Evolutionary conservation across 192 early-diverging fungal genomes (phyloP).

Genomic region (Ambispora gerdemannii): DNA sequence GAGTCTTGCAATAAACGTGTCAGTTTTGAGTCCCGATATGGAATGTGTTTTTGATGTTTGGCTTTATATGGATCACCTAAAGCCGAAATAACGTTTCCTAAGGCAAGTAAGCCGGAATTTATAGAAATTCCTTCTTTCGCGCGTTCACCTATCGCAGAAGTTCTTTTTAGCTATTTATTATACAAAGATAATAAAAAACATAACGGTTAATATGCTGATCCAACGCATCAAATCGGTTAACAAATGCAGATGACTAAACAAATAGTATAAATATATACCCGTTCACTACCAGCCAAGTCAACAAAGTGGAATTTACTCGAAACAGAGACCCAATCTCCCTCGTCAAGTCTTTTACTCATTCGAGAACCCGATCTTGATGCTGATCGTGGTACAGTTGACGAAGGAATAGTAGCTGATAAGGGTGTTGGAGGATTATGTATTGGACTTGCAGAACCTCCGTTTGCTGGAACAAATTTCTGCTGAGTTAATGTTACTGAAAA

Average conservation of each 20-base stretch:
- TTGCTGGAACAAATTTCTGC: conserved; percentile 51
- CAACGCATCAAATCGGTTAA: neutral
- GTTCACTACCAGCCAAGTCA: conserved; percentile 95
- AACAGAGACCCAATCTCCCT: conserved; percentile 59
- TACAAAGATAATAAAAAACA: neutral
- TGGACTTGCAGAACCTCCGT: conserved; percentile 29
- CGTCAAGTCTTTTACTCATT: conserved; percentile 26
- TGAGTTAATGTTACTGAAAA: conserved; percentile 89
- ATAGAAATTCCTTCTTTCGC: conserved; percentile 96
- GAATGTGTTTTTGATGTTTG: conserved; percentile 69
- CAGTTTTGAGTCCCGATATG: conserved; percentile 96
- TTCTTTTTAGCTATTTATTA: conserved; percentile 71
- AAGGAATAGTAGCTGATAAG: conserved; percentile 20
- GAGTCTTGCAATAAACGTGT: conserved; percentile 96
- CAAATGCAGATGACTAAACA: no score
- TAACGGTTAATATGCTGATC: neutral
- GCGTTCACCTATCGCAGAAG: conserved; percentile 87
- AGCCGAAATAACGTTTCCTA: conserved; percentile 98
- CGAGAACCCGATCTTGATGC: conserved; percentile 12
- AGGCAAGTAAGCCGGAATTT: conserved; percentile 90
- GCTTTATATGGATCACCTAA: conserved; percentile 71
- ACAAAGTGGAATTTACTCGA: conserved; percentile 98
- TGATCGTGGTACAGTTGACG: conserved; percentile 18
- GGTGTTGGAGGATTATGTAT: conserved; percentile 23
- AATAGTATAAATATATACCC: conserved; percentile 39